Conservation (phyloP, 805 yeast genomes). For the Spencermartinsiella europaea region DNA sequence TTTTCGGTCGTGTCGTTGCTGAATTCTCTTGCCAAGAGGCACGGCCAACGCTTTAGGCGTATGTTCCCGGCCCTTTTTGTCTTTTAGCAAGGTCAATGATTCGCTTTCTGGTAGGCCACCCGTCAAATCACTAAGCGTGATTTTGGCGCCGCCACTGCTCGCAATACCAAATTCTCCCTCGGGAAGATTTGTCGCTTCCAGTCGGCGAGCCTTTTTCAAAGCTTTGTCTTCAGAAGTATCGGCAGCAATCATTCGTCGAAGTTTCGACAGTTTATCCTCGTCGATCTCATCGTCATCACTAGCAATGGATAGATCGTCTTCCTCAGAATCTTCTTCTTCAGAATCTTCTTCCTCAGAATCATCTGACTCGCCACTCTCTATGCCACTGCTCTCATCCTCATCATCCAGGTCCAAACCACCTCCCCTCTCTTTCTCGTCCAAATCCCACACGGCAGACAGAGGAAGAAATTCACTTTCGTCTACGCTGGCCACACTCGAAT, state of each 20-base stretch:
- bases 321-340: slow-evolving; percentile 21
- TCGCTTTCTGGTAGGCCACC: slow-evolving; percentile 50
- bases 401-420: slow-evolving; percentile 17
- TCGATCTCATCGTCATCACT: slow-evolving; percentile 45
- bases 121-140: slow-evolving; percentile 67
- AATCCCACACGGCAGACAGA: slow-evolving; percentile 84
- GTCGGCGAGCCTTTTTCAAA: slow-evolving; percentile 40
- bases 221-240: slow-evolving; percentile 33
- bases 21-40: slow-evolving; percentile 83
- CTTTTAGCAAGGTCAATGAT: slow-evolving; percentile 46
- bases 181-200: slow-evolving; percentile 48
- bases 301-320: neutral
- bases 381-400: slow-evolving; percentile 23
- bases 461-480: slow-evolving; percentile 74
- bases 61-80: slow-evolving; percentile 34
- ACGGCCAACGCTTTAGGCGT: slow-evolving; percentile 54
- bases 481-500: slow-evolving; percentile 64
- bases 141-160: slow-evolving; percentile 51
- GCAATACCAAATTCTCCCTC: slow-evolving; percentile 73
- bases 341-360: slow-evolving; percentile 24
- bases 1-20: slow-evolving; percentile 74
- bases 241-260: slow-evolving; percentile 32
- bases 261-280: slow-evolving; percentile 43
- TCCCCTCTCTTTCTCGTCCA: slow-evolving; percentile 46
- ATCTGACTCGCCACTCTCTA: slow-evolving; percentile 21